phyloP scores from a whole-genome alignment of 805 yeast species.

The Metschnikowia amazonensis region DNA sequence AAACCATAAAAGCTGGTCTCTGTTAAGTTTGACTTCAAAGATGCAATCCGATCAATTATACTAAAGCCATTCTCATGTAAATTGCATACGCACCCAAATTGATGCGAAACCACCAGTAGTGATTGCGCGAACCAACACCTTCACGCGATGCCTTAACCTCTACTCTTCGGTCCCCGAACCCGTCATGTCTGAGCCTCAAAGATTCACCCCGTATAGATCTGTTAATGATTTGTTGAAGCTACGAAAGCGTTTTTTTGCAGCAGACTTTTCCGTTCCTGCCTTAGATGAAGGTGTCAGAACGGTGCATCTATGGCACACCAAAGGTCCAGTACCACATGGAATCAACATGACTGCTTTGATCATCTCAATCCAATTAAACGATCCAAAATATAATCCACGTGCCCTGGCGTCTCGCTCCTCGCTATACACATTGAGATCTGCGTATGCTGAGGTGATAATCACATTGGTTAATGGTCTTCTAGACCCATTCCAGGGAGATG shows the following conservation, averaged over 20 bases:
- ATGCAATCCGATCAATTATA: not conserved
- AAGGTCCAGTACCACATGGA: slow-evolving; percentile 70
- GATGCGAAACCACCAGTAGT: too few relatives aligned
- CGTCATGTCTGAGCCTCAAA: not conserved
- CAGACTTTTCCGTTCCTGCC: not conserved
- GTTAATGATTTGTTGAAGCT: slow-evolving; percentile 10
- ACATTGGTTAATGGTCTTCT: slow-evolving; percentile 87
- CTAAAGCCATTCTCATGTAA: not conserved
- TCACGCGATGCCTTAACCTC: not conserved
- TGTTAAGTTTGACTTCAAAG: slow-evolving; percentile 4
- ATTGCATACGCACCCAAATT: too few relatives aligned
- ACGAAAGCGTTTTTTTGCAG: slow-evolving; percentile 8
- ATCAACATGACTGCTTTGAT: slow-evolving; percentile 62
- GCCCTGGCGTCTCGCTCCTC: slow-evolving; percentile 1
- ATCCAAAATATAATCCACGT: slow-evolving; percentile 28
- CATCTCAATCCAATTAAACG: slow-evolving; percentile 43
- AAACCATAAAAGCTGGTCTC: slow-evolving; percentile 4
- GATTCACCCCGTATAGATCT: slow-evolving; percentile 12
- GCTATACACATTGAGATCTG: slow-evolving; percentile 31
- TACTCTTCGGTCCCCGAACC: not conserved
- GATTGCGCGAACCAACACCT: not conserved
- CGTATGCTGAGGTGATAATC: slow-evolving; percentile 71
- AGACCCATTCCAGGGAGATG: slow-evolving; percentile 79
- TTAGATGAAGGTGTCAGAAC: slow-evolving; percentile 14
- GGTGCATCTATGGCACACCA: slow-evolving; percentile 51